These are phyloP conservation scores for Colletotrichum lupini DNA, from an alignment of 2,329 filamentous ascomycete species.

Conservation along the genomic window DNA sequence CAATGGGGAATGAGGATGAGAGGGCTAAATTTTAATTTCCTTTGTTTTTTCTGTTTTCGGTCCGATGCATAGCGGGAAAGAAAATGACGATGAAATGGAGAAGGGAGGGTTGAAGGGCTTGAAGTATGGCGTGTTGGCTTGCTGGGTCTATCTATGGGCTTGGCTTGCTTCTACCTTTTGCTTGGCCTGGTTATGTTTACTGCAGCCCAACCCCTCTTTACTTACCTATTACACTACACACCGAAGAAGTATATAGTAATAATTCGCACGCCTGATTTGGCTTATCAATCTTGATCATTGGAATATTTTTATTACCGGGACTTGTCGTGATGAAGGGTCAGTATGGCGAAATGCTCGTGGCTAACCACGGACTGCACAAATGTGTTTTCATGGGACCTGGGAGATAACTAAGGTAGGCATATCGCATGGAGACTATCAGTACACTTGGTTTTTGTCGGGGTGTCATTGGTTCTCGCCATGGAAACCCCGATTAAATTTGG, in stretches of 20 bases:
- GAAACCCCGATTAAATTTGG: background rate
- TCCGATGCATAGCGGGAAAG: conserved; percentile 14
- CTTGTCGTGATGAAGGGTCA: background rate
- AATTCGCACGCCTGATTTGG: conserved; percentile 31
- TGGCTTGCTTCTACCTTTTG: background rate
- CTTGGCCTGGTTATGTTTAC: conserved; percentile 1
- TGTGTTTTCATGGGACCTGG: too few species aligned
- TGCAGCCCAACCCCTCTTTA: background rate
- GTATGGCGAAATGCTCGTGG: too few species aligned
- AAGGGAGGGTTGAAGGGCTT: background rate
- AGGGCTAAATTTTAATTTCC: conserved; percentile 23
- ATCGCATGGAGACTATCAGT: background rate
- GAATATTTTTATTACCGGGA: background rate
- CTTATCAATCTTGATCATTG: background rate
- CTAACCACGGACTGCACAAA: too few species aligned
- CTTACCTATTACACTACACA: conserved; percentile 18
- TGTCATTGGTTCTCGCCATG: background rate
- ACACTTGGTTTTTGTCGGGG: background rate
- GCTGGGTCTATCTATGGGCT: conserved; percentile 14
- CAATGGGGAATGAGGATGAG: background rate
- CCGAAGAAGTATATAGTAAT: conserved; percentile 37
- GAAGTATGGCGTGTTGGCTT: background rate
- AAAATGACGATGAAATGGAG: conserved; percentile 27
- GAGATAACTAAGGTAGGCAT: too few species aligned
- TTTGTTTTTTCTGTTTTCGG: conserved; percentile 14